Base-by-base conservation (phyloP, 371 early-diverging fungal species). In the Mortierella sp. region DNA sequence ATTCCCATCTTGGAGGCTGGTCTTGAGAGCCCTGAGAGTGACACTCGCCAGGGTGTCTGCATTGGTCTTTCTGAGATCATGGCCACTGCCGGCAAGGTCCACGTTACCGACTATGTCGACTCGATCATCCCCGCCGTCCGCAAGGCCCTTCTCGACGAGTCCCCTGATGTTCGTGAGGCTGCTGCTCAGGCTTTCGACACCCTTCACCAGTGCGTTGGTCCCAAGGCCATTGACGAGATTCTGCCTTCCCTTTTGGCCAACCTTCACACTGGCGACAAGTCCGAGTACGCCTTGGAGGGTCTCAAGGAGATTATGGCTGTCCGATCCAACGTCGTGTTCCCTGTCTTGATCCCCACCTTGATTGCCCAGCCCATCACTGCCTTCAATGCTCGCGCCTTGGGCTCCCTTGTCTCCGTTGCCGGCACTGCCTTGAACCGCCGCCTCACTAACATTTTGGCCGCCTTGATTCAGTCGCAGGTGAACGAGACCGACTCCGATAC, bases 271-370 rank as follows among this genome's bases (percentile, higher is more conserved):
- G 92, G 90, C 63, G 91, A 92, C 70, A 90, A 92, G 29, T 92
- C 94, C 26, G 87, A 87, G 37, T 92, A 93, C 80, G 98, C 98
- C 10, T 85, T 99, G 77, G 96, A 96, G 78, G 99, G 97, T 45
- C 90, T 99, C 71, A 97, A 97, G 87, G 97, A 97, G 85, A 94
- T 99, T 55, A 98, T 98, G 97, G 92, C 97, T 44, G 96, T 98
- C 26, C 94, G 97, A 19, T 94, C 96, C 76, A 94, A 95, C 76
- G 96, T 96, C 14, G 98, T 99, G 4, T 96, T 99, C 94, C 99
- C 99, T 29, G 96, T 97, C 39, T 89, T 98, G 65, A 96, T 98
- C 71, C 98, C 98, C 0, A 96, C 96, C 1, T 91, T 99, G 67
- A 92, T 96, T 41, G 85, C 93, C n/a, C 90, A 89, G 26, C 99